Base-by-base conservation (phyloP, 257 asterid genomes). In the Ajuga chamaepitys region DNA sequence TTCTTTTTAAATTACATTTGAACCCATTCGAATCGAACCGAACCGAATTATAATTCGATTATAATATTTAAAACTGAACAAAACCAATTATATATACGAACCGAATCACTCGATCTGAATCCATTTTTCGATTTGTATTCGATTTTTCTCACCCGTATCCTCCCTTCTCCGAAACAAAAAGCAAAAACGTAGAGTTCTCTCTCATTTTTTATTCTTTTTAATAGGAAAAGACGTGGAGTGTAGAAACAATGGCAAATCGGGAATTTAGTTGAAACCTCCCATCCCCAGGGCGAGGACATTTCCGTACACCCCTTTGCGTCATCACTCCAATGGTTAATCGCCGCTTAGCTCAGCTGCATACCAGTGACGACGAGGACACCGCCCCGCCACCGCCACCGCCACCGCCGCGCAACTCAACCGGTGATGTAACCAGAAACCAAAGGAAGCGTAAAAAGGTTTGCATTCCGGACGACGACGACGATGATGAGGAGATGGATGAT, bases 331-430 rank as follows among this genome's bases (percentile, higher is more conserved):
- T 85, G 88, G 70, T 83, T 21, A 88, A 81, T 28, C 83, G 94
- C 37, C 87, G 88, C 3, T 37, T 80, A n/a, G 73, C 83, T 1
- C 80, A 7, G 71, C 53, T 80, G 26, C 77, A 80, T 21, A 64
- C 70, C 52, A 87, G 95, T 72, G 92, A 87, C 73, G 95, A 87
- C 37, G 95, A 82, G 57, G 86, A 83, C 51, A 71, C 75, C 40
- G 75, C 63, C 18, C 78, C 70, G 4, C n/a, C n/a, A n/a, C n/a
- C n/a, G n/a, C 78, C 64, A 4, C 74, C 54, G 54, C 72, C 47
- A 2, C 70, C 61, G 58, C 70, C 44, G 12, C 80, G 81, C 46
- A 72, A 42, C 25, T 58, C 78, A 1, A 25, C 54, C 28, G 70
- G 12, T 28, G 76, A 35, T 1, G 86, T 69, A 42, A 62, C 4